These are phyloP conservation scores for Pyrenula massariospora DNA, from an alignment of 495 filamentous ascomycete genomes.

Conservation along the genomic window DNA sequence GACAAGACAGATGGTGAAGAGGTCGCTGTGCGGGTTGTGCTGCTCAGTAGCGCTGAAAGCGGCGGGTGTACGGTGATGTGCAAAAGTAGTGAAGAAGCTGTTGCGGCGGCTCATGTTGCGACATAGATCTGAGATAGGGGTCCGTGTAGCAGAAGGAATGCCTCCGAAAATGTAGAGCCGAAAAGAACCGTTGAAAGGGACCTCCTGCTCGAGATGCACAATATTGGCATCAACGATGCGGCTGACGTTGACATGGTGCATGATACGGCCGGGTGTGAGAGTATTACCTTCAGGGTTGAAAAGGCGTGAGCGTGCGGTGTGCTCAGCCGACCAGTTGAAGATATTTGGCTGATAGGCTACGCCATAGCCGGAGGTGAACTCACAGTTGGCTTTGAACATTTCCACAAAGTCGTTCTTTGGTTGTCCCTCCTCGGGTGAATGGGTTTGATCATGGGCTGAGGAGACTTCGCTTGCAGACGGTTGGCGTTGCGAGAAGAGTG, in stretches of 20 bases:
- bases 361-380: constrained; percentile 56
- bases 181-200: constrained; percentile 80
- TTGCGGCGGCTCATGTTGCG: constrained; percentile 46
- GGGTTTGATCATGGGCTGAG: constrained; percentile 25
- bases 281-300: constrained; percentile 51
- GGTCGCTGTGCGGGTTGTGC: constrained; percentile 70
- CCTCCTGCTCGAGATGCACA: constrained; percentile 77
- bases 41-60: constrained; percentile 65
- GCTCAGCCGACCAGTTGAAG: constrained; percentile 60
- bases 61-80: constrained; percentile 26
- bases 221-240: constrained; percentile 76
- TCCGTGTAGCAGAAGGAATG: constrained; percentile 41
- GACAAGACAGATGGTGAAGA: constrained; percentile 67
- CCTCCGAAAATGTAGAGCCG: constrained; percentile 77
- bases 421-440: constrained; percentile 24
- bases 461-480: constrained; percentile 45
- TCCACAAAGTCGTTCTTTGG: constrained; percentile 45
- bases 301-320: constrained; percentile 53
- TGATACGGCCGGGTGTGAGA: constrained; percentile 55
- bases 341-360: constrained; percentile 49
- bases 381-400: constrained; percentile 52
- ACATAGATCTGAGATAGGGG: constrained; percentile 58
- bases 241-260: constrained; percentile 67
- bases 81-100: constrained; percentile 59
- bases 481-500: constrained; percentile 45